Conservation (phyloP, 805 yeast species). For the Barnettozyma sucrosica region DNA sequence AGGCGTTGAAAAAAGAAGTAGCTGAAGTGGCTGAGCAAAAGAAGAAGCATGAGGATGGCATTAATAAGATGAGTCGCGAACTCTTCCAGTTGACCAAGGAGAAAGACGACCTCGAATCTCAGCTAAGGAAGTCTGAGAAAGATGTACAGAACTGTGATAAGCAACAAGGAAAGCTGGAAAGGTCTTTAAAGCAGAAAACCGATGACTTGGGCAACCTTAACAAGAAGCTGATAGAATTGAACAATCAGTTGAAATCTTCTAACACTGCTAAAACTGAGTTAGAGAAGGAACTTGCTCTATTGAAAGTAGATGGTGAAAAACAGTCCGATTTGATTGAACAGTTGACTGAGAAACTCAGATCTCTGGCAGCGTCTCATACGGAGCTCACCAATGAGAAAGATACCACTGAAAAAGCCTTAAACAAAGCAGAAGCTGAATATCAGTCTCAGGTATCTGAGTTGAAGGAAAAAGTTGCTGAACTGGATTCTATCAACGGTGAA, state of each 20-base stretch:
- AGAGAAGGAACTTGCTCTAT: conserved; percentile 23
- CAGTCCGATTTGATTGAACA: conserved; percentile 34
- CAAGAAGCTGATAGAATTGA: conserved; percentile 8
- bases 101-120: conserved; percentile 45
- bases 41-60: conserved; percentile 74
- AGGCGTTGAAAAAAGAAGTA: conserved; percentile 24
- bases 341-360: conserved; percentile 40
- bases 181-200: conserved; percentile 15
- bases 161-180: conserved; percentile 18
- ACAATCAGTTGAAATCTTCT: not conserved
- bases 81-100: conserved; percentile 58
- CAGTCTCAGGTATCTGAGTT: conserved; percentile 11
- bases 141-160: conserved; percentile 19
- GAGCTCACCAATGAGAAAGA: conserved; percentile 25
- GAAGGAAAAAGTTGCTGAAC: conserved; percentile 12
- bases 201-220: conserved; percentile 14
- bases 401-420: conserved; percentile 14
- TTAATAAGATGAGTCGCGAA: conserved; percentile 86
- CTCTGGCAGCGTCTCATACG: conserved; percentile 32
- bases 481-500: conserved; percentile 11
- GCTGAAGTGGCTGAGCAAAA: conserved; percentile 33
- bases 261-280: conserved; percentile 8
- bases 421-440: conserved; percentile 8
- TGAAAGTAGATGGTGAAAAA: conserved; percentile 25
- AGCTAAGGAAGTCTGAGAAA: conserved; percentile 36